Percentiles rank a stretch among this genome's conserved stretches.
phyloP scores from a whole-genome alignment of 1,284 basidiomycete genomes.

The Meripilus lineatus region DNA sequence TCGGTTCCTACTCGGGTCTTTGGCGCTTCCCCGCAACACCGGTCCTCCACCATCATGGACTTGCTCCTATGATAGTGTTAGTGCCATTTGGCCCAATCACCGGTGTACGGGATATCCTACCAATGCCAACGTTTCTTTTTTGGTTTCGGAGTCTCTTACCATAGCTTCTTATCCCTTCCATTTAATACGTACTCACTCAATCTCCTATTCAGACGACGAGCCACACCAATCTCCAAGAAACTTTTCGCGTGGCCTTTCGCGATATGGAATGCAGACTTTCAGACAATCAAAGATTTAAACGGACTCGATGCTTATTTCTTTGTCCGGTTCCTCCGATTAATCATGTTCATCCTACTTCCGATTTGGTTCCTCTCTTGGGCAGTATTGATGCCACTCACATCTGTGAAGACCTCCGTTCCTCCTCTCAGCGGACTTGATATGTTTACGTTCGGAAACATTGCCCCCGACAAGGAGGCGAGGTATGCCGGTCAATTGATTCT shows the following conservation, averaged over 20 bases:
- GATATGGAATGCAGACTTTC: conserved; percentile 53
- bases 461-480: conserved; percentile 43
- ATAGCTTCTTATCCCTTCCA: neutral
- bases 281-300: conserved; percentile 64
- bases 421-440: conserved; percentile 60
- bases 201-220: neutral
- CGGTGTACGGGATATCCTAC: neutral
- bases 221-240: conserved; percentile 29
- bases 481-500: conserved; percentile 77
- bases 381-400: conserved; percentile 65
- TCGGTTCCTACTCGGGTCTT: too few species aligned
- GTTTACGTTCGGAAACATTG: conserved; percentile 83
- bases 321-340: conserved; percentile 82
- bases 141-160: too few species aligned
- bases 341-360: conserved; percentile 76
- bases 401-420: conserved; percentile 46
- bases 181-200: neutral
- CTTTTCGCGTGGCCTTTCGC: conserved; percentile 57
- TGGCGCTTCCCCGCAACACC: too few species aligned
- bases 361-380: conserved; percentile 78
- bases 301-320: conserved; percentile 95
- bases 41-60: too few species aligned
- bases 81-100: neutral
- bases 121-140: conserved; percentile 1
- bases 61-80: too few species aligned